These are phyloP conservation scores for Rhamnella rubrinervis DNA, from an alignment of 331 rosid genomes.

Conservation along the genomic window DNA sequence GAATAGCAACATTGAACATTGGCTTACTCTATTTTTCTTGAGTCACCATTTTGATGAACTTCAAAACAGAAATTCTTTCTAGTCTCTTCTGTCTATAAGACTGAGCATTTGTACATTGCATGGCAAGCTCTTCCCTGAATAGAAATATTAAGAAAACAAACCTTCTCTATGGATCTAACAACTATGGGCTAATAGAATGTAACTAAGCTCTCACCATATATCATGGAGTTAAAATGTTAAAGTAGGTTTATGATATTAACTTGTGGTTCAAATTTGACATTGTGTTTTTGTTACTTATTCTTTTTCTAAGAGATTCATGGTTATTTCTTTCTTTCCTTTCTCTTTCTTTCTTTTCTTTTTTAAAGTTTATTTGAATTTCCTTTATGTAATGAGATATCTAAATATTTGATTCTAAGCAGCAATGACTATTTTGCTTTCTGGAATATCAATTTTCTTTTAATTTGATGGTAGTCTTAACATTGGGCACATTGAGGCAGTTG, in stretches of 20 bases:
- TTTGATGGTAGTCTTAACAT: conserved; percentile 61
- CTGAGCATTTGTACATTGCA: no score
- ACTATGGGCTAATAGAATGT: no score
- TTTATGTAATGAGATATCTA: background rate
- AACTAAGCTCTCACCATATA: no score
- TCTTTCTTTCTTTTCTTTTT: background rate
- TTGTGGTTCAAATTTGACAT: background rate
- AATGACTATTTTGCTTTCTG: background rate
- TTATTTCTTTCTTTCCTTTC: background rate
- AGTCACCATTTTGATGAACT: no score
- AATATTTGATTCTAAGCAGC: background rate
- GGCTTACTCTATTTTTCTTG: no score
- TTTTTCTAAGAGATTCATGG: background rate
- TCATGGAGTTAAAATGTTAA: background rate
- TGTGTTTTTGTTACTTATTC: background rate
- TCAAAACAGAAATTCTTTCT: no score
- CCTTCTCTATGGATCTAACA: no score
- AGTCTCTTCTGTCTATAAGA: background rate
- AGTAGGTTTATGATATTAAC: background rate
- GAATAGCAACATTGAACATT: no score
- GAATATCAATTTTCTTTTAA: background rate
- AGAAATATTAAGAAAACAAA: no score
- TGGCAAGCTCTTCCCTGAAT: no score
- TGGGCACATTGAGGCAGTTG: conserved; percentile 84
- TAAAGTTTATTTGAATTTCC: background rate